Evolutionary conservation across 441 rosid genomes (phyloP).

Genomic region (Eutrema salsugineum): DNA sequence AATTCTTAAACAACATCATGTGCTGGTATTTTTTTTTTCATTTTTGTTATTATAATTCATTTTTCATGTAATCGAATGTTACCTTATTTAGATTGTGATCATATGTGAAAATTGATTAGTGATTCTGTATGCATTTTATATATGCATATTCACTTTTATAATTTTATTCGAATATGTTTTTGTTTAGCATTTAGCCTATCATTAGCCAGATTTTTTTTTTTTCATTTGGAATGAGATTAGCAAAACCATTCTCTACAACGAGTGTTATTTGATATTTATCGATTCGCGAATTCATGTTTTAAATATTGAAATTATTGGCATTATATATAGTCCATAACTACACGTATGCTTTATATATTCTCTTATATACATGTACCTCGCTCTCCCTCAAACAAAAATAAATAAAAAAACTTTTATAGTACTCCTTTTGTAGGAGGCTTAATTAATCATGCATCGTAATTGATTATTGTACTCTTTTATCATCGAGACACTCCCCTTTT

Average conservation of each 20-base stretch:
- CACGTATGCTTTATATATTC: background rate
- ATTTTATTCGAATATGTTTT: background rate
- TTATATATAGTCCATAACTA: background rate
- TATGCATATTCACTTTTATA: background rate
- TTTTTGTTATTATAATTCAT: background rate
- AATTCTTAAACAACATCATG: background rate
- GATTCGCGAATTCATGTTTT: background rate
- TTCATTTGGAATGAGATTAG: background rate
- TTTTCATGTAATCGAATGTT: background rate
- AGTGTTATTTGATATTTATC: background rate
- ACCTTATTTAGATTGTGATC: constrained; percentile 5
- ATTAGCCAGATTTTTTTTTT: background rate
- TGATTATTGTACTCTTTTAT: background rate
- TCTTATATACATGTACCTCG: background rate
- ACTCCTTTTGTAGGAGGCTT: background rate
- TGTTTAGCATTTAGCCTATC: background rate
- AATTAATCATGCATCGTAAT: constrained; percentile 10
- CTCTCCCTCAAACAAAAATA: background rate
- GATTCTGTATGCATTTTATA: background rate
- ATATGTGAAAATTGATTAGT: background rate
- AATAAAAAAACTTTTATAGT: background rate
- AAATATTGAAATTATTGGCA: background rate
- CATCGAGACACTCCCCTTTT: constrained; percentile 7
- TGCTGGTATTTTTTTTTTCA: background rate
- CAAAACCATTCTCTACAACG: background rate